Evolutionary conservation across 306 rosid species (phyloP), one percentile per base, ranked within the genome.

Genomic region (Acacia acuminata): DNA sequence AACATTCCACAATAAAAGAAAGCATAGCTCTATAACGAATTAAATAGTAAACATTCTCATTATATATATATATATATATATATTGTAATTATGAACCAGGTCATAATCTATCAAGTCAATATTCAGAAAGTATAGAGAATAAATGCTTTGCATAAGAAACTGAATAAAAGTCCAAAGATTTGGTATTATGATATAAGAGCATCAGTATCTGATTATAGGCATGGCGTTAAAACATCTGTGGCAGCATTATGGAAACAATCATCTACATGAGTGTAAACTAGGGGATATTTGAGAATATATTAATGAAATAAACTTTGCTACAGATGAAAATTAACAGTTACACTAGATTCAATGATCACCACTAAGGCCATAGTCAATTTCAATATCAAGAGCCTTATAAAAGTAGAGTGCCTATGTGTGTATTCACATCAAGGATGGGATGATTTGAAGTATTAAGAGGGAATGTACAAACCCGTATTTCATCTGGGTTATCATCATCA

Each of bases 401-500:
- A 75, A 70, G 75, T 22, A 64, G 63, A 7, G 61, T 10, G n/a
- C 38, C 24, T 38, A 3, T 64, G 20, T 60, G 56, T 51, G 14
- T 73, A 66, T 87, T 71, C 70, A 24, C 68, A 65, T 34, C 82
- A 82, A 56, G 63, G 64, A 53, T 73, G 24, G 63, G 78, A 63
- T 66, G 47, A 45, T 71, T 72, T 79, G 63, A 47, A 53, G 71
- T 24, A 76, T 48, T 30, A 85, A 55, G 81, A 79, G 65, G 84
- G 88, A 80, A 86, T 83, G 80, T n/a, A 50, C 93, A 48, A 67
- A 95, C 99, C 97, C 94, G 88, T 74, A 96, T 30, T 88, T 96
- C 99, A 82, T 96, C 98, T 58, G 81, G 91, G 78, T 90, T 92
- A 60, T 82, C 79, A 75, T 92, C 98, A 61, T 92, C 96, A 12